Percentiles rank a stretch among this genome's conserved stretches.
Evolutionary conservation across 345 rosid genomes (phyloP).

Genomic region (Salix dunnii): DNA sequence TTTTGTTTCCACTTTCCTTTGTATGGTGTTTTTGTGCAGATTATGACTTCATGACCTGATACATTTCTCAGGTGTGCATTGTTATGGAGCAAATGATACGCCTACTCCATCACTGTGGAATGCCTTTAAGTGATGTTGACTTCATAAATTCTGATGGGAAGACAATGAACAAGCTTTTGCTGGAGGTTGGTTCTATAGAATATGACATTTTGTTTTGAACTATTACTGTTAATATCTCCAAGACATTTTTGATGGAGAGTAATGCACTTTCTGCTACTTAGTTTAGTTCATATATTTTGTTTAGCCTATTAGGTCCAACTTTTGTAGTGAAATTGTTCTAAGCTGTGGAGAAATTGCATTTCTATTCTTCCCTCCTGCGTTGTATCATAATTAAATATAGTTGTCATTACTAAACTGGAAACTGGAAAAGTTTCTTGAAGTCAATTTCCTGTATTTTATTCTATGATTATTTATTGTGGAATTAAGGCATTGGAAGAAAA

Average conservation of each 20-base stretch:
- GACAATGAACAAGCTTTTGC: constrained; percentile 79
- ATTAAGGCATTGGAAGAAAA: neutral
- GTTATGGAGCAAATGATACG: constrained; percentile 99
- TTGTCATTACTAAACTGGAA: neutral
- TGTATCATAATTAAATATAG: neutral
- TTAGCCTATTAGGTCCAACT: neutral
- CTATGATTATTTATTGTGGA: neutral
- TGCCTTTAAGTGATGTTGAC: constrained; percentile 92
- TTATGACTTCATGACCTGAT: constrained; percentile 4
- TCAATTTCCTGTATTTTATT: neutral
- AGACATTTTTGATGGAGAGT: neutral
- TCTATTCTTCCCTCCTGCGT: neutral
- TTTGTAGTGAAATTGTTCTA: neutral
- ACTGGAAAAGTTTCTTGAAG: neutral
- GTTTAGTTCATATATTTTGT: neutral
- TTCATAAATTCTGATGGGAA: constrained; percentile 91
- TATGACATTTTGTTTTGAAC: neutral
- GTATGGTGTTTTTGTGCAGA: neutral
- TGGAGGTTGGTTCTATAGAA: constrained; percentile 59
- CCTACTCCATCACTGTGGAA: constrained; percentile 80
- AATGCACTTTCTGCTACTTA: neutral
- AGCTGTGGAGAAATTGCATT: neutral
- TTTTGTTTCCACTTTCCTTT: neutral
- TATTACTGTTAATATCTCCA: neutral
- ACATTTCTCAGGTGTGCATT: constrained; percentile 61